phyloP scores from a whole-genome alignment of 1,284 basidiomycete genomes.

The Leccinum griseonigrum region DNA sequence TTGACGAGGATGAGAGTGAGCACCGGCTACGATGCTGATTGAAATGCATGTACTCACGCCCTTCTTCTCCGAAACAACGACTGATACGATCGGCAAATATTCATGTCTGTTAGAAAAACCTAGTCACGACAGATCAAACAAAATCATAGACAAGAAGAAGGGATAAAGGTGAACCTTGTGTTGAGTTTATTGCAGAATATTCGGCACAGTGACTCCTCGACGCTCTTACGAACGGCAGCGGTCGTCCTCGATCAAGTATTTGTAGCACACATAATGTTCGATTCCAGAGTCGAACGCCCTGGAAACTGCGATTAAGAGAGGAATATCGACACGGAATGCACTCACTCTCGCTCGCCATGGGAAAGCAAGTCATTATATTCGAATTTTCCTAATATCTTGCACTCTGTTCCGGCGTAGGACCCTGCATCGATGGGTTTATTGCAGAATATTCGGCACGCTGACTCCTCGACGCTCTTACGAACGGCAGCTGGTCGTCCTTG shows the following conservation, averaged over 20 bases:
- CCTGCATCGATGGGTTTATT: too few species aligned
- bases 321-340: not conserved
- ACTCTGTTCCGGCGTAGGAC: constrained; percentile 37
- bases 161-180: constrained; percentile 43
- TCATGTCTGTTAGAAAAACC: constrained; percentile 50
- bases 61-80: constrained; percentile 57
- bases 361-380: constrained; percentile 62
- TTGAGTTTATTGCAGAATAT: constrained; percentile 70
- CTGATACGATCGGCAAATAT: constrained; percentile 44
- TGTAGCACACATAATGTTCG: constrained; percentile 52
- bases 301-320: not conserved
- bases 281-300: constrained; percentile 54
- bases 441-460: constrained; percentile 67
- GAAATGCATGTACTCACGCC: constrained; percentile 35
- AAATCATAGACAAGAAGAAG: not conserved
- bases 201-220: constrained; percentile 63
- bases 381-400: constrained; percentile 63
- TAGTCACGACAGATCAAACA: constrained; percentile 20
- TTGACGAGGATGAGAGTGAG: constrained; percentile 18
- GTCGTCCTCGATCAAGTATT: constrained; percentile 39
- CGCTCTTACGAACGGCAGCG: constrained; percentile 65
- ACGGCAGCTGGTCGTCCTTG: constrained; percentile 47
- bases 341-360: constrained; percentile 72
- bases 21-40: not conserved
- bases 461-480: constrained; percentile 62